These are phyloP conservation scores for Calonectria ilicicola DNA, from an alignment of 2,329 filamentous ascomycete genomes.

Conservation along the genomic window DNA sequence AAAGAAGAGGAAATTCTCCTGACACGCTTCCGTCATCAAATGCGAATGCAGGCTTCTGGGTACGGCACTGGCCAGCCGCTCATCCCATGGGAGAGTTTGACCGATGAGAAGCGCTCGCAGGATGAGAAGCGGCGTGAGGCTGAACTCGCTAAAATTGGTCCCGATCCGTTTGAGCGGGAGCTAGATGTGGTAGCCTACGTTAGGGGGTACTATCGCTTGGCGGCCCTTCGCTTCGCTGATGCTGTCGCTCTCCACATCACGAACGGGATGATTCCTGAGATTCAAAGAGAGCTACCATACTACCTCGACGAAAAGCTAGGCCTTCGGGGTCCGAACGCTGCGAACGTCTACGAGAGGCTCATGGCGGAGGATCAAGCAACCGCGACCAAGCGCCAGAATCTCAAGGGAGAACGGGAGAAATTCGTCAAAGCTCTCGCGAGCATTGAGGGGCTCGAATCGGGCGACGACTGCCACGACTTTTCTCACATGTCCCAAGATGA, in stretches of 20 bases:
- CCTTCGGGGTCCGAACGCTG: slow-evolving; percentile 46
- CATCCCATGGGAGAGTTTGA: slow-evolving; percentile 58
- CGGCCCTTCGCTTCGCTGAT: slow-evolving; percentile 74
- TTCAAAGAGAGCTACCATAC: slow-evolving; percentile 53
- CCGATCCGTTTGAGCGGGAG: slow-evolving; percentile 70
- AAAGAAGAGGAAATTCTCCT: slow-evolving; percentile 60
- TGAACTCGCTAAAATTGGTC: slow-evolving; percentile 61
- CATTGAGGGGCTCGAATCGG: slow-evolving; percentile 57
- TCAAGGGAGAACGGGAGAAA: slow-evolving; percentile 59
- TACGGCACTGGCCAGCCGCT: slow-evolving; percentile 45
- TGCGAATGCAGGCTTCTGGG: slow-evolving; percentile 57
- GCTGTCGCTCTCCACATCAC: slow-evolving; percentile 59
- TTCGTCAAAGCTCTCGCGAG: slow-evolving; percentile 60
- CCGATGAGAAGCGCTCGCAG: slow-evolving; percentile 58
- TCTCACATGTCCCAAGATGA: slow-evolving; percentile 28
- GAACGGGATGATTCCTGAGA: slow-evolving; percentile 61
- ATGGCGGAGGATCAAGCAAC: slow-evolving; percentile 63
- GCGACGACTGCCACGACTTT: slow-evolving; percentile 37
- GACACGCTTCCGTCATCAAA: slow-evolving; percentile 60
- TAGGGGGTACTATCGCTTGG: slow-evolving; percentile 77
- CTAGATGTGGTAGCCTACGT: slow-evolving; percentile 73
- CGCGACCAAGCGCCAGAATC: slow-evolving; percentile 53
- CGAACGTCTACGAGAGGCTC: slow-evolving; percentile 52
- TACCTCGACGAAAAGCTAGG: slow-evolving; percentile 60
- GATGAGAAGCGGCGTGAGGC: slow-evolving; percentile 57